These are phyloP conservation scores for Cercospora berteroae DNA, from an alignment of 2,329 filamentous ascomycete species.

Conservation along the genomic window DNA sequence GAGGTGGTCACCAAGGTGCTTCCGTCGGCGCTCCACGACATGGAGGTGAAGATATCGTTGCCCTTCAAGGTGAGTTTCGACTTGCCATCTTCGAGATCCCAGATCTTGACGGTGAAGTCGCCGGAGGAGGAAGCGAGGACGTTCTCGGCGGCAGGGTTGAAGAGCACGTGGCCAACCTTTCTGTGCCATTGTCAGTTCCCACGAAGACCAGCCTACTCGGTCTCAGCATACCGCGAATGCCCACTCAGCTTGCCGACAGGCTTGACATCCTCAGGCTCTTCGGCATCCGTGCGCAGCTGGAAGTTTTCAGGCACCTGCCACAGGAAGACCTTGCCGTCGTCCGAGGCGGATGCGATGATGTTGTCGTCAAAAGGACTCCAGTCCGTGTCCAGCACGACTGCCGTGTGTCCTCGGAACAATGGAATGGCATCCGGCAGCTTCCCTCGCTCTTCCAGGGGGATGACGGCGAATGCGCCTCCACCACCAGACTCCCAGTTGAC, in stretches of 20 bases:
- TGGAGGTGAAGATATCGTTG: slow-evolving; percentile 86
- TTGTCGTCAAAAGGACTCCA: slow-evolving; percentile 98
- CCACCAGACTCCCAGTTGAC: slow-evolving; percentile 99
- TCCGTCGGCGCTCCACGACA: slow-evolving; percentile 93
- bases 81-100: slow-evolving; percentile 83
- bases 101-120: slow-evolving; percentile 91
- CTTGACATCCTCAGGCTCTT: slow-evolving; percentile 76
- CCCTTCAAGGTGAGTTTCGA: slow-evolving; percentile 76
- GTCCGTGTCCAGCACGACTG: slow-evolving; percentile 93
- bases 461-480: slow-evolving; percentile 93
- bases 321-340: slow-evolving; percentile 94
- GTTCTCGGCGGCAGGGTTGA: slow-evolving; percentile 94
- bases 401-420: slow-evolving; percentile 93
- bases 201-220: not conserved
- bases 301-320: slow-evolving; percentile 93
- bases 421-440: slow-evolving; percentile 90
- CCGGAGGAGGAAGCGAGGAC: slow-evolving; percentile 93
- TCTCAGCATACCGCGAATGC: slow-evolving; percentile 68
- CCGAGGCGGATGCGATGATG: slow-evolving; percentile 87
- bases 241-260: slow-evolving; percentile 80
- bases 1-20: slow-evolving; percentile 86
- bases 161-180: slow-evolving; percentile 96
- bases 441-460: slow-evolving; percentile 84
- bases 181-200: slow-evolving; percentile 50
- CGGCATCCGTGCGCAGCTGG: slow-evolving; percentile 75